phyloP scores from a whole-genome alignment of 2,329 filamentous ascomycete genomes.

The Aspergillus aculeatus region DNA sequence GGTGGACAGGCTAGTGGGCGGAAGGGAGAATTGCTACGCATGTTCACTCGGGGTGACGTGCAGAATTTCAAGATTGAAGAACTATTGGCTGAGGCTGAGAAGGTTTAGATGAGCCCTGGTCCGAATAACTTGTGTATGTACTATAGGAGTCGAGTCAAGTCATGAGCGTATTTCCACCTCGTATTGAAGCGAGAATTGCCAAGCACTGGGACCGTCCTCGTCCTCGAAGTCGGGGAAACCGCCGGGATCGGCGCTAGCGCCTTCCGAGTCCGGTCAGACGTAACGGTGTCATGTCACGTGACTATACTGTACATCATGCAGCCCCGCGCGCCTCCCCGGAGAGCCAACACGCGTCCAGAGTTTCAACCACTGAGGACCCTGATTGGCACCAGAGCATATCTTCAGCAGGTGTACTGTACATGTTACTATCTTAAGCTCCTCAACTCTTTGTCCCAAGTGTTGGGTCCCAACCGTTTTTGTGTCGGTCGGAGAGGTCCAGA shows the following conservation, averaged over 20 bases:
- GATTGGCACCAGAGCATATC: background rate
- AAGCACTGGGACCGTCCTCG: background rate
- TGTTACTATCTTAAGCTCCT: too few species aligned
- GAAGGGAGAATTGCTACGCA: slow-evolving; percentile 70
- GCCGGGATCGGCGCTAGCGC: background rate
- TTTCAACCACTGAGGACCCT: background rate
- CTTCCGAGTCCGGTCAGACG: background rate
- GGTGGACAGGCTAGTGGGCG: slow-evolving; percentile 57
- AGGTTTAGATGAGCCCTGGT: slow-evolving; percentile 48
- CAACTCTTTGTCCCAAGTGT: background rate
- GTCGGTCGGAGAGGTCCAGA: background rate
- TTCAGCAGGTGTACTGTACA: background rate
- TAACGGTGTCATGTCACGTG: background rate
- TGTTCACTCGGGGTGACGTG: slow-evolving; percentile 76
- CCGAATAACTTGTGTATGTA: background rate
- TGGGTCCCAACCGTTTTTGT: background rate
- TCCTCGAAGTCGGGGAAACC: background rate
- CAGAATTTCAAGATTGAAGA: slow-evolving; percentile 76
- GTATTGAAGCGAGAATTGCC: background rate
- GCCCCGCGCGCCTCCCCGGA: background rate
- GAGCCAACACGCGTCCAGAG: background rate
- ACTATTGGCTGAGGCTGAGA: slow-evolving; percentile 86
- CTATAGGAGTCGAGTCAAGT: background rate
- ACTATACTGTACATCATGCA: background rate
- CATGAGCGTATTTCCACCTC: background rate